Evolutionary conservation across 2,329 filamentous ascomycete species (phyloP).

Genomic region (Scedosporium dehoogii): DNA sequence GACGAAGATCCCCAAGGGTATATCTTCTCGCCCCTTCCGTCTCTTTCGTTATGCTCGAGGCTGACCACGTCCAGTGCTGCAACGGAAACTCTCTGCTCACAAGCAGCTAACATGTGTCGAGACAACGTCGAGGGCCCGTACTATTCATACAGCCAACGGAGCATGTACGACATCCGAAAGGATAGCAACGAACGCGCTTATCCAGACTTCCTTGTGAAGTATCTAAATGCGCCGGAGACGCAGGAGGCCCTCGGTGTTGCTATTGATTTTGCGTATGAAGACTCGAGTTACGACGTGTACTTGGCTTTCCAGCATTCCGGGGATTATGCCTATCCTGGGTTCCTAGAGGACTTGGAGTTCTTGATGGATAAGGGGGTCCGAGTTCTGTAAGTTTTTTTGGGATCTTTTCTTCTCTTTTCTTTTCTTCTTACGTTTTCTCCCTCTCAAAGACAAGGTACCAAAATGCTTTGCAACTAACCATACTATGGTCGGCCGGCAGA

Average conservation of each 20-base stretch:
- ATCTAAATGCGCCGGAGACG: constrained; percentile 43
- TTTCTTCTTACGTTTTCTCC: no score
- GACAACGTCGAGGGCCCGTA: constrained; percentile 41
- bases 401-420: neutral
- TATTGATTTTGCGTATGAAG: constrained; percentile 35
- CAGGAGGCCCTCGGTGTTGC: constrained; percentile 46
- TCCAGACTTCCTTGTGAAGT: constrained; percentile 45
- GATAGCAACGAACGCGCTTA: constrained; percentile 40
- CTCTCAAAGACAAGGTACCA: neutral
- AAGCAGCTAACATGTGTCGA: constrained; percentile 41
- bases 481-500: neutral
- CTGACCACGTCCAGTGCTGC: neutral
- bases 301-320: constrained; percentile 30
- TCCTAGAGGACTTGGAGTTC: constrained; percentile 41
- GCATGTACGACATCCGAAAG: constrained; percentile 44
- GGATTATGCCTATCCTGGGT: constrained; percentile 51
- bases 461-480: neutral
- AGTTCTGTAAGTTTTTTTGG: constrained; percentile 35
- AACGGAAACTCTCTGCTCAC: constrained; percentile 26
- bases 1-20: neutral
- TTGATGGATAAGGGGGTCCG: constrained; percentile 47
- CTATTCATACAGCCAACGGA: constrained; percentile 35
- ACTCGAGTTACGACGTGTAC: constrained; percentile 31
- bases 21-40: neutral
- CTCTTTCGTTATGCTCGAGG: neutral